Base-by-base conservation (phyloP, 2,329 filamentous ascomycete species). In the Xylaria sp. region DNA sequence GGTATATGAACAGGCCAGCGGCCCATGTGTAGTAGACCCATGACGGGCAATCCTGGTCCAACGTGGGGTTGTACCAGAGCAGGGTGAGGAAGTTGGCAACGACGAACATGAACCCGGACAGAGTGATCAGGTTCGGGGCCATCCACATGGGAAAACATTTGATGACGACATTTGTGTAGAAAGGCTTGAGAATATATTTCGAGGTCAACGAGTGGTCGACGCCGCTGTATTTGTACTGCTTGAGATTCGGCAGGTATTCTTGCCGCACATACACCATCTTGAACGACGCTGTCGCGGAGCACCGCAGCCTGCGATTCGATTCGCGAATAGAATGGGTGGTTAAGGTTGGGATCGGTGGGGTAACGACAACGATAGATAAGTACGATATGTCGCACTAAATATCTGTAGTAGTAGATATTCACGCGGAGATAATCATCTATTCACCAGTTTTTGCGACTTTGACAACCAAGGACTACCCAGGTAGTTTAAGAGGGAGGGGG, bases 21-120 rank as follows among this genome's bases (percentile, higher is more conserved):
- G 94, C 91, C 93, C 94, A 99, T 76, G 89, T 92, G 73, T 91
- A 92, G 84, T 99, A 99, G 18, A 99, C 95, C 96, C 96, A 99
- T 1, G 88, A 79, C 10, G 96, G 96, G 78, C 95, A 98, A 79
- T 99, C 93, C 80, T 93, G 91, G 81, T 98, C 94, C 56, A 99
- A 86, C 0, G 89, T 92, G n/a, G 96, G 96, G 75, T 93, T 96
- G 82, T 97, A 99, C 92, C 94, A 98, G 64, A 99, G 86, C 80
- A 99, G 81, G 7, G 96, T 97, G 74, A 97, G 80, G 80, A 98
- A 87, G 82, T 99, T 99, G 77, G 89, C 81, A 70, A 98, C 86
- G 74, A 99, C 90, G 77, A 99, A 98, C 74, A 87, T 85, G 83
- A 98, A 97, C 20, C 95, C 95, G 4, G 91, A 92, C 60, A 98